Base-by-base conservation (phyloP, 2,329 filamentous ascomycete genomes). In the Talaromyces sp. region DNA sequence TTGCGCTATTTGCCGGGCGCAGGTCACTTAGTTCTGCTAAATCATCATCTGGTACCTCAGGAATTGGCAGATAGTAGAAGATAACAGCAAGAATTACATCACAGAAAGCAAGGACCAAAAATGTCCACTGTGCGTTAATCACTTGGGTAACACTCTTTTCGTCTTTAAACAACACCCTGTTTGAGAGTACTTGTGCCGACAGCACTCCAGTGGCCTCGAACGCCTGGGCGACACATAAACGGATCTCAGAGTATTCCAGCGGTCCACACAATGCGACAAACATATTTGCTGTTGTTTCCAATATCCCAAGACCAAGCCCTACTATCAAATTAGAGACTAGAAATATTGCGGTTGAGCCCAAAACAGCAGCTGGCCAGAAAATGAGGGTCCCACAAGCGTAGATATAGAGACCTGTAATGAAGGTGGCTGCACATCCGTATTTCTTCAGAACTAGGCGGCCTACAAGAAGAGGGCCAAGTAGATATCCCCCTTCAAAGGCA, bases 81-180 rank as follows among this genome's bases (percentile, higher is more conserved):
- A 81, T 79, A 16, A 88, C 78, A 3, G 86, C 86, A 14, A 89
- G 78, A 3, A 83, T 43, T 16, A 73, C 54, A 87, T 80, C 33
- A 84, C 86, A 69, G 87, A 87, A n/a, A 88, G 79, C 81, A 66
- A 89, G 87, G 7, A 84, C 86, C 2, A 89, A 81, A 66, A 88
- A 89, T 0, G 86, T 83, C 86, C 86, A 89, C 72, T 89, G 86
- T 1, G 87, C 85, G 63, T 86, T 81, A 63, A 88, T 83, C 19
- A 89, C 73, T 13, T 82, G 87, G 33, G 89, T 80, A 0, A 86
- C 41, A n/a, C 41, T 43, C 1, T 43, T 16, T 43, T 43, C 14
- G 41, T 43, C 7, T 43, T 43, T 43, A n/a, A 19, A 43, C 10
- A 43, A 19, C 16, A 43, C 85, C 62, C 83, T 84, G 65, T 83